Evolutionary conservation across 805 yeast species (phyloP), one percentile per base, ranked within the genome.

Genomic region (Nakazawaea ishiwadae): DNA sequence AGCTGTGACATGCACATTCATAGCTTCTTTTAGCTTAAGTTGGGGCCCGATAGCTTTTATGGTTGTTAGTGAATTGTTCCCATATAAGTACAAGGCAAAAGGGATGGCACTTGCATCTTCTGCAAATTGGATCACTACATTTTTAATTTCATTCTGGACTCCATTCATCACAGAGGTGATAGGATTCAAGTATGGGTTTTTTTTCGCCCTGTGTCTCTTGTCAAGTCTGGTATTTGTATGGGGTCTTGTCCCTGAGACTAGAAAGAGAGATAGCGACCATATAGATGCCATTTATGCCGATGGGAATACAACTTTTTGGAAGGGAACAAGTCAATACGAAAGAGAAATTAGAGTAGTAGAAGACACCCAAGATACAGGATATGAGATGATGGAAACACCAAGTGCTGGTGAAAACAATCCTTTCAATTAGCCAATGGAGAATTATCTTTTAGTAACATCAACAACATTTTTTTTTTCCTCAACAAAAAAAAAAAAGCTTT

Each of bases 11-110:
- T 77, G 87, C 55, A 52, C 73, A 29, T 83, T 75, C 59, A 78
- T 83, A 39, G 68, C 75, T 49, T 69, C 68, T 44, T 83, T 84
- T 60, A 86, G 89, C 2, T 64, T 78, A 17, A 77, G 85, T 11
- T 79, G 87, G 82, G 90, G 89, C 3, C 87, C 89, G 27, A 74
- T 84, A 44, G 70, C 79, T n/a, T 76, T 74, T 58, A 74, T 79
- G 18, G 65, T 82, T 38, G 77, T 82, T 11, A 70, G 83, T 27
- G 89, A 83, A 54, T 56, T 81, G 30, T 83, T 74, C 59, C 88
- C 88, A 27, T 65, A 71, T 44, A 67, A 75, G 51, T 77, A 80
- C 48, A 76, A 78, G 55, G 68, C 77, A 26, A 75, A 72, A 53
- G 72, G 77, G 5, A 58, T 61, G 65, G 53, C 66, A 8, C 73